Conservation (phyloP, 1,284 basidiomycete species). For the Leccinum variabile region DNA sequence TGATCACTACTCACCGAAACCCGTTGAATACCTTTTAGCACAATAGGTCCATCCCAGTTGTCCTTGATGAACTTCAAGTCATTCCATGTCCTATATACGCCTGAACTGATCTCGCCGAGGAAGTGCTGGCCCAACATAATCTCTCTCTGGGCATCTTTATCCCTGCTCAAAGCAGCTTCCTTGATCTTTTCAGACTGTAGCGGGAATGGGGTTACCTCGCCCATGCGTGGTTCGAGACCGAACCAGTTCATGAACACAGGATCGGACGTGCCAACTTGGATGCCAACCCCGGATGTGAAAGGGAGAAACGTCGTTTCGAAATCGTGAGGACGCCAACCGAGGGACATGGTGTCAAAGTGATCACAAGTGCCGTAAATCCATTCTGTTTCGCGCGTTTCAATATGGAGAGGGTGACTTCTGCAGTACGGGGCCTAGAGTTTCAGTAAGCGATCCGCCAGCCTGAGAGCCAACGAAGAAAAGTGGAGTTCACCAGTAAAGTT, state of each 20-base stretch:
- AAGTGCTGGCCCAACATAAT: constrained; percentile 53
- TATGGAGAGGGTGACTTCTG: constrained; percentile 47
- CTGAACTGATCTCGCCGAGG: constrained; percentile 60
- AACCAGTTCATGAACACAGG: constrained; percentile 52
- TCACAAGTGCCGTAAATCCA: constrained; percentile 54
- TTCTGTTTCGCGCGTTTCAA: constrained; percentile 49
- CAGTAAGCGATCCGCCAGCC: neutral
- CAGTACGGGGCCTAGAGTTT: constrained; percentile 43
- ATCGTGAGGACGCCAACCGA: constrained; percentile 54
- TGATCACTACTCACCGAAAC: constrained; percentile 42
- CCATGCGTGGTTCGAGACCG: constrained; percentile 31
- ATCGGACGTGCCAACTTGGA: constrained; percentile 46
- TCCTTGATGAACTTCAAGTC: constrained; percentile 61
- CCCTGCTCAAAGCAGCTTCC: constrained; percentile 45
- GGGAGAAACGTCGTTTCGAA: constrained; percentile 37
- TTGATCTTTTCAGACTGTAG: constrained; percentile 48
- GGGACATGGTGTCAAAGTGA: constrained; percentile 49
- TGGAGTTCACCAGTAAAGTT: constrained; percentile 53
- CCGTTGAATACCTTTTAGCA: constrained; percentile 71
- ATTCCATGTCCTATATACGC: constrained; percentile 63
- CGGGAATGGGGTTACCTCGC: constrained; percentile 48
- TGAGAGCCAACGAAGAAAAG: neutral
- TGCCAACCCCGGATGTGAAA: constrained; percentile 47
- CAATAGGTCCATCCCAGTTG: constrained; percentile 71
- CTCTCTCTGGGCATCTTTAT: constrained; percentile 41